Evolutionary conservation across 139 green algal species (phyloP).

Genomic region (Micromonas commoda): DNA sequence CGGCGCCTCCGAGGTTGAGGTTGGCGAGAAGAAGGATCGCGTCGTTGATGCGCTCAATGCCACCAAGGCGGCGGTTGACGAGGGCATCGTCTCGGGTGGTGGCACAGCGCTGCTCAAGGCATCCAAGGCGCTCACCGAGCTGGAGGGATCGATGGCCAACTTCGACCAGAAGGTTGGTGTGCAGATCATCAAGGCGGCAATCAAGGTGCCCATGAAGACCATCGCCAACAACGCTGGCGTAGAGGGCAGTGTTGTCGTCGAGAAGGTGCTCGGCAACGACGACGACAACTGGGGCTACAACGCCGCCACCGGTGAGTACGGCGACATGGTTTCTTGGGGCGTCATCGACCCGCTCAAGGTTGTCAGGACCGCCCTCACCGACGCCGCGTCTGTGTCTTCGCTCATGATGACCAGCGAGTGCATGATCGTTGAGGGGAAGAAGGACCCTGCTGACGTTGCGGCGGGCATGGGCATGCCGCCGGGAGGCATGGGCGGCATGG

Average conservation of each 20-base stretch:
- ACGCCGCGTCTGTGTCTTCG: constrained; percentile 86
- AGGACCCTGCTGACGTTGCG: too few species aligned
- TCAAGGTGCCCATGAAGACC: constrained; percentile 75
- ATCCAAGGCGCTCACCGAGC: constrained; percentile 64
- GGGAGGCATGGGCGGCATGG: constrained; percentile 42
- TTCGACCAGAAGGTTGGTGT: constrained; percentile 94
- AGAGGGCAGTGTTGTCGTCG: constrained; percentile 93
- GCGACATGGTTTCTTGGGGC: constrained; percentile 88
- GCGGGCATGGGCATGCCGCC: too few species aligned
- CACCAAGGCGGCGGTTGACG: constrained; percentile 98
- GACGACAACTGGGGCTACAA: constrained; percentile 76
- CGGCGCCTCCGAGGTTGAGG: constrained; percentile 97
- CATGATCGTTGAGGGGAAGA: too few species aligned
- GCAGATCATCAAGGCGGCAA: constrained; percentile 90
- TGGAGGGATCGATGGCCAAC: constrained; percentile 72
- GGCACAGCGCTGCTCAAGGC: constrained; percentile 95
- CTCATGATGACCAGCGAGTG: constrained; percentile 96
- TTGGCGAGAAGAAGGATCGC: constrained; percentile 99
- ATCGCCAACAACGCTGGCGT: constrained; percentile 94
- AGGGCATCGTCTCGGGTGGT: constrained; percentile 97
- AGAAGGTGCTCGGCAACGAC: constrained; percentile 56
- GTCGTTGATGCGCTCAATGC: constrained; percentile 99
- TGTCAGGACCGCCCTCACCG: constrained; percentile 88
- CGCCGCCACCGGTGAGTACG: constrained; percentile 79
- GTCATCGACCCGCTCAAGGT: constrained; percentile 99